A percentile compares a stretch with the other conserved stretches of the same genome.
Conservation (phyloP, 2,329 filamentous ascomycete genomes). For the Exophiala calicioides region DNA sequence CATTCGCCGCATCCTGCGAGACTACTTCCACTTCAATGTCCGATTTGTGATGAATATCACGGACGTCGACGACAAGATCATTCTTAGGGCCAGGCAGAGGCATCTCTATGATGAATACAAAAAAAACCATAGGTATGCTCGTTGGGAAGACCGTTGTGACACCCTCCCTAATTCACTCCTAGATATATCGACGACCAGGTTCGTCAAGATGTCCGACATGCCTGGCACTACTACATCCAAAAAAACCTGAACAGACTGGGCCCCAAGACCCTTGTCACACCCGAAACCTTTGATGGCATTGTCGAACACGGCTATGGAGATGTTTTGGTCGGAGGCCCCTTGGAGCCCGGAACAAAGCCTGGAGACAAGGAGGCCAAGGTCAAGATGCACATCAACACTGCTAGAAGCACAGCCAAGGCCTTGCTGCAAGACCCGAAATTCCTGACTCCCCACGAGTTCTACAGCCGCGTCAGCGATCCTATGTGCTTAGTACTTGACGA, state of each 20-base stretch:
- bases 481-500: constrained; percentile 80
- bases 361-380: constrained; percentile 81
- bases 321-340: constrained; percentile 56
- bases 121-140: constrained; percentile 44
- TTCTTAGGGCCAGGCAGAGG: constrained; percentile 70
- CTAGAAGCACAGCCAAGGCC: constrained; percentile 55
- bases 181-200: constrained; percentile 45
- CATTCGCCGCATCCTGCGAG: constrained; percentile 74
- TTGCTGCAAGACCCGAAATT: constrained; percentile 39
- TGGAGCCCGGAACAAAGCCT: constrained; percentile 57
- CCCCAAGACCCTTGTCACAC: constrained; percentile 40
- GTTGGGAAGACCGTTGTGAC: too few species aligned
- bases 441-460: constrained; percentile 50
- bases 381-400: constrained; percentile 81
- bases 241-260: constrained; percentile 65
- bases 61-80: constrained; percentile 77
- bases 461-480: constrained; percentile 64
- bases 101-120: constrained; percentile 73
- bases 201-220: constrained; percentile 51
- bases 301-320: constrained; percentile 55
- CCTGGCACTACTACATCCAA: constrained; percentile 61
- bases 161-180: neutral
- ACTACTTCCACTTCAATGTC: constrained; percentile 81
- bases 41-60: constrained; percentile 94
- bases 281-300: constrained; percentile 50